These are phyloP conservation scores for Micractinium conductrix DNA, from an alignment of 139 green algal species.

Conservation along the genomic window DNA sequence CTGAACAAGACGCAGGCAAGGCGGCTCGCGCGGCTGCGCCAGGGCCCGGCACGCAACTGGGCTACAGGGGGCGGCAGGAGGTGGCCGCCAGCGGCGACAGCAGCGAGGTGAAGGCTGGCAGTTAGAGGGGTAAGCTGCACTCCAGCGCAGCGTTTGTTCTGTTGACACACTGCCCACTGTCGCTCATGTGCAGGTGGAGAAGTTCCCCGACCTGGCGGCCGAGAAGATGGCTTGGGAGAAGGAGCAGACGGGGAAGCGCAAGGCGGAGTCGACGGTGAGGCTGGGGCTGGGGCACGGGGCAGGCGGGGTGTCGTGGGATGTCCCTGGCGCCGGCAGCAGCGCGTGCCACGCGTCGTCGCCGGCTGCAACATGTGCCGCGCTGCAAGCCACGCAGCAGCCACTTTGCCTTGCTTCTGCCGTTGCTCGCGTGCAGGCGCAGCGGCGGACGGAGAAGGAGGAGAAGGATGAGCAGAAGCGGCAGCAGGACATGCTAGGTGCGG, in stretches of 20 bases:
- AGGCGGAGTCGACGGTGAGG: conserved; percentile 54
- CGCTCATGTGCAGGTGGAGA: not conserved
- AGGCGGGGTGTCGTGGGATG: too few relatives aligned
- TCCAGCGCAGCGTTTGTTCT: not conserved
- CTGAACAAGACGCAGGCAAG: conserved; percentile 90
- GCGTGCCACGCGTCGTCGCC: too few relatives aligned
- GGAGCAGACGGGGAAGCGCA: conserved; percentile 51
- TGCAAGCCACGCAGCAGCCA: too few relatives aligned
- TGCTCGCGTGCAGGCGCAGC: conserved; percentile 35
- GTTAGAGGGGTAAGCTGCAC: too few relatives aligned
- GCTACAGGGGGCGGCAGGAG: too few relatives aligned
- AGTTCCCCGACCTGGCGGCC: conserved; percentile 80
- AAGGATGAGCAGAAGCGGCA: conserved; percentile 72
- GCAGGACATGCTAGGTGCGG: conserved; percentile 69
- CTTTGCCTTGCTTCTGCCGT: not conserved
- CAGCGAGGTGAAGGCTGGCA: too few relatives aligned
- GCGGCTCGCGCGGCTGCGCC: too few relatives aligned
- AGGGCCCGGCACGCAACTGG: too few relatives aligned
- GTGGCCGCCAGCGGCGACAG: too few relatives aligned
- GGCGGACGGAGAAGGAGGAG: conserved; percentile 68
- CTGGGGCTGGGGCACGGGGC: too few relatives aligned
- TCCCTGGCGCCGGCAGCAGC: too few relatives aligned
- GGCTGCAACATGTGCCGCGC: too few relatives aligned
- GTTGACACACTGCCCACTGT: not conserved
- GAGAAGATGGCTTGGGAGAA: conserved; percentile 72